These are phyloP conservation scores for Epichloe hybrida DNA, from an alignment of 2,329 filamentous ascomycete species.

Conservation along the genomic window DNA sequence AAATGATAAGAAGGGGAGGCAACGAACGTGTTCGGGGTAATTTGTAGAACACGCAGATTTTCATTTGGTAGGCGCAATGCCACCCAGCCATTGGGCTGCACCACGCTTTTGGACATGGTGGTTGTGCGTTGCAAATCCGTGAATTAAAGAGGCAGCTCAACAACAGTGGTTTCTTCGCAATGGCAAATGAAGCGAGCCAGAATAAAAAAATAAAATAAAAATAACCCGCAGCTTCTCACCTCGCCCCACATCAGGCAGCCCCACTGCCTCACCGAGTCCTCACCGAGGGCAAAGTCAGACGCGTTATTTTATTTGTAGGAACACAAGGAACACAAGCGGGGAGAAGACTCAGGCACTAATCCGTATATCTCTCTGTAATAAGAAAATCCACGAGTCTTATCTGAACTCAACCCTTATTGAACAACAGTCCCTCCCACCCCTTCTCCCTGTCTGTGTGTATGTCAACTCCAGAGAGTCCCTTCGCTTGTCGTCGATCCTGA, in stretches of 20 bases:
- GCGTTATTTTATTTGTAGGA: no score
- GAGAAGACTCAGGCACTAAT: no score
- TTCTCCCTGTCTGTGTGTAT: no score
- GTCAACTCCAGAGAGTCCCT: no score
- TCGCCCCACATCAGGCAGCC: conserved; percentile 13
- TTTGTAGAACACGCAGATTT: conserved; percentile 41
- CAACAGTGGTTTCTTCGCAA: background rate
- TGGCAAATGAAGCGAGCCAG: background rate
- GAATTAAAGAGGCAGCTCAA: background rate
- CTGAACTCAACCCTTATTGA: no score
- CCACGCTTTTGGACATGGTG: conserved; percentile 19
- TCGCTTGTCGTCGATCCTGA: no score
- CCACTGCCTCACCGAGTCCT: background rate
- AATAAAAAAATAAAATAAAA: conserved; percentile 7
- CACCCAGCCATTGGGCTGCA: conserved; percentile 46
- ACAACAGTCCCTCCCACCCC: no score
- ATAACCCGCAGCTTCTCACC: conserved; percentile 9
- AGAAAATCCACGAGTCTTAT: no score
- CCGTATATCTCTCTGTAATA: no score
- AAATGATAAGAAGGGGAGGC: background rate
- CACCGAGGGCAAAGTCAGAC: no score
- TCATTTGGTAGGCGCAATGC: conserved; percentile 47
- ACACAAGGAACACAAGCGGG: no score
- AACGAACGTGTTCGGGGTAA: conserved; percentile 45
- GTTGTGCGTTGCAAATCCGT: background rate